phyloP scores from a whole-genome alignment of 2,329 filamentous ascomycete genomes.

The Cladosporium halotolerans region DNA sequence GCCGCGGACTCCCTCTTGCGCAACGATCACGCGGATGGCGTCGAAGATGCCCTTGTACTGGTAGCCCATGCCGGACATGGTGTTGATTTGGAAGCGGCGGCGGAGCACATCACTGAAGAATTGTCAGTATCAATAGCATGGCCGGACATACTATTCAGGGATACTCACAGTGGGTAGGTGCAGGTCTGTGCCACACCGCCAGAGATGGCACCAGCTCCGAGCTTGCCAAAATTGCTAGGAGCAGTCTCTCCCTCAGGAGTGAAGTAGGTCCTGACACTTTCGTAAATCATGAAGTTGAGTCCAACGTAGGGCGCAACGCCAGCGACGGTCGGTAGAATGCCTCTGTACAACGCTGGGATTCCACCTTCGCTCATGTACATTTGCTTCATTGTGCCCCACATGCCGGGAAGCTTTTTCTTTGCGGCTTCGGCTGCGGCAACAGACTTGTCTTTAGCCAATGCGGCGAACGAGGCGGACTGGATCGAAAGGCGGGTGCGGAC shows the following conservation, averaged over 20 bases:
- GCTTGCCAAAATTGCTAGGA: constrained; percentile 70
- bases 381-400: constrained; percentile 73
- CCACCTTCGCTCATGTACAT: constrained; percentile 96
- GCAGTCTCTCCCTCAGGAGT: constrained; percentile 85
- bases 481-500: constrained; percentile 93
- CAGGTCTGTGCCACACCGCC: constrained; percentile 94
- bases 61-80: constrained; percentile 97
- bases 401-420: constrained; percentile 66
- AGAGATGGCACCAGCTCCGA: constrained; percentile 86
- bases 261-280: constrained; percentile 74
- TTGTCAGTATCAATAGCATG: background rate
- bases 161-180: constrained; percentile 90
- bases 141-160: background rate
- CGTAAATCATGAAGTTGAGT: constrained; percentile 98
- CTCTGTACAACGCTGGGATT: constrained; percentile 77
- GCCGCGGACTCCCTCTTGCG: constrained; percentile 75
- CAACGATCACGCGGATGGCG: constrained; percentile 73
- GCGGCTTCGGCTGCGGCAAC: constrained; percentile 36
- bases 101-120: constrained; percentile 72
- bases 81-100: constrained; percentile 95
- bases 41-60: constrained; percentile 84
- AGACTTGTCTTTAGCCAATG: constrained; percentile 51
- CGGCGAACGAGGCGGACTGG: constrained; percentile 90
- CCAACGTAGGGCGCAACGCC: constrained; percentile 96
- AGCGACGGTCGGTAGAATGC: constrained; percentile 87